Evolutionary conservation across 2,329 filamentous ascomycete genomes (phyloP).

Genomic region (Ceratocystis destructans): DNA sequence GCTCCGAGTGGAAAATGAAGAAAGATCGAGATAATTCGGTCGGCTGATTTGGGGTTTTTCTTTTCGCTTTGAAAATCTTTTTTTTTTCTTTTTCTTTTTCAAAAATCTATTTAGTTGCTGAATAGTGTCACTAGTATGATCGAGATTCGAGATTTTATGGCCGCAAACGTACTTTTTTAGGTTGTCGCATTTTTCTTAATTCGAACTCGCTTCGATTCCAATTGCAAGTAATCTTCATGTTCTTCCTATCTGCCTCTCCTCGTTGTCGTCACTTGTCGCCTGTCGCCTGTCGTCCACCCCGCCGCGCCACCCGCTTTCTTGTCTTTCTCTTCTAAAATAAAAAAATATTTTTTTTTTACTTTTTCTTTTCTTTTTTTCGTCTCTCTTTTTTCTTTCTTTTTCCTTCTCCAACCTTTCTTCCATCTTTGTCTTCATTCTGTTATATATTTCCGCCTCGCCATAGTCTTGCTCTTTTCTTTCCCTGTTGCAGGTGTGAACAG

Average conservation of each 20-base stretch:
- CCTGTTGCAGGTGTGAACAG: neutral
- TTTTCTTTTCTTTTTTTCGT: neutral
- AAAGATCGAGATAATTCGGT: neutral
- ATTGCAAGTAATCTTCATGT: neutral
- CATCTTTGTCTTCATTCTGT: neutral
- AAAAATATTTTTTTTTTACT: neutral
- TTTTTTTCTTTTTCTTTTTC: neutral
- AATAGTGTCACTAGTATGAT: too few relatives aligned
- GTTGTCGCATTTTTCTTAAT: neutral
- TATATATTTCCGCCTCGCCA: neutral
- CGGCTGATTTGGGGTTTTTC: neutral
- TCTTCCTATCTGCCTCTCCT: neutral
- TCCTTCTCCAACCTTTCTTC: neutral
- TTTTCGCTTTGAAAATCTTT: neutral
- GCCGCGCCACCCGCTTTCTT: neutral
- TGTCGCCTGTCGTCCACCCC: neutral
- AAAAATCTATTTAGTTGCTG: too few relatives aligned
- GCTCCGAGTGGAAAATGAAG: too few relatives aligned
- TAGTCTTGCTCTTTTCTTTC: neutral
- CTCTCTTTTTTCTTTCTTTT: neutral
- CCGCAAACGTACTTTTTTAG: too few relatives aligned
- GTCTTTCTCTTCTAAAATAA: neutral
- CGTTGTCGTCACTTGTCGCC: neutral
- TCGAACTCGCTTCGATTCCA: slow-evolving; percentile 1
- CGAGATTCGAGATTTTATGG: neutral